These are phyloP conservation scores for Myxozyma kluyveri DNA, from an alignment of 805 yeast genomes.

Conservation along the genomic window DNA sequence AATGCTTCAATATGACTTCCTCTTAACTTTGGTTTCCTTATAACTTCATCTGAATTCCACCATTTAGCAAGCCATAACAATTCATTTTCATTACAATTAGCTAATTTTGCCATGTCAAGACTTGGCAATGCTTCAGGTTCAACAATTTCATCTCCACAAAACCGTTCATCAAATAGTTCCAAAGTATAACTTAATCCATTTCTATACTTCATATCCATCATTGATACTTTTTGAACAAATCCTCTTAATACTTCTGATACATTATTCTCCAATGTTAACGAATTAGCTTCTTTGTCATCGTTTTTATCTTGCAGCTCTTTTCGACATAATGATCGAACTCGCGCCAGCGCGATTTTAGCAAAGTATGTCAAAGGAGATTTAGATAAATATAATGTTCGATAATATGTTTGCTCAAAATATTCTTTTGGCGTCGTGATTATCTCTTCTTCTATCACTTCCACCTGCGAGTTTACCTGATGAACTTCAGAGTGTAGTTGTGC, in stretches of 20 bases:
- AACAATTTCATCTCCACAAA: conserved; percentile 13
- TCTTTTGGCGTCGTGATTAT: not conserved
- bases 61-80: conserved; percentile 12
- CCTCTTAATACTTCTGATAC: conserved; percentile 19
- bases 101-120: too few relatives aligned
- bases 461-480: too few relatives aligned
- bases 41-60: conserved; percentile 22
- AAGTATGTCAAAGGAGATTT: conserved; percentile 38
- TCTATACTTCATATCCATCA: conserved; percentile 26
- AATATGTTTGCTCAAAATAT: conserved; percentile 17
- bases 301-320: too few relatives aligned
- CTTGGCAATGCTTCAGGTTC: conserved; percentile 5
- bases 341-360: conserved; percentile 40
- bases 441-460: too few relatives aligned
- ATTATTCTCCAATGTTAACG: too few relatives aligned
- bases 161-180: conserved; percentile 6
- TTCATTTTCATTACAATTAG: conserved; percentile 11
- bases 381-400: conserved; percentile 26
- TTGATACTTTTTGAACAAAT: conserved; percentile 32
- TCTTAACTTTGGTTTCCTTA: conserved; percentile 7
- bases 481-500: too few relatives aligned
- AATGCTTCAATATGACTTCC: conserved; percentile 17
- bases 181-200: conserved; percentile 9
- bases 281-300: too few relatives aligned
- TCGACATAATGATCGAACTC: too few relatives aligned